These are phyloP conservation scores for Chytriomyces sp. DNA, from an alignment of 192 early-diverging fungal genomes.

Conservation along the genomic window DNA sequence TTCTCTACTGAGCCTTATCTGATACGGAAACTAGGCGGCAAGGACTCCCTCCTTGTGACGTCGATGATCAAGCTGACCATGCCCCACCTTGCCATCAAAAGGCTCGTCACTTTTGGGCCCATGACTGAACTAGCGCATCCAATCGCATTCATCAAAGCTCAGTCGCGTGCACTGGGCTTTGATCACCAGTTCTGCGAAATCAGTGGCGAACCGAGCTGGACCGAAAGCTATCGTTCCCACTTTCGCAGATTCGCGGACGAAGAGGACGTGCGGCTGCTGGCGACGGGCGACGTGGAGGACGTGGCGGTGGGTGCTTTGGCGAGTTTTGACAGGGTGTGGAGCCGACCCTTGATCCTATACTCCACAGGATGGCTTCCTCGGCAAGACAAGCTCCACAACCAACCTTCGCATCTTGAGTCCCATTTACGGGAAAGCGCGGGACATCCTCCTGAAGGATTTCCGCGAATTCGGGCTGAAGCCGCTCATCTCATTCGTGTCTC, in stretches of 20 bases:
- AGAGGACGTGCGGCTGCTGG: not conserved
- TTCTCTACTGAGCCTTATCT: too few relatives aligned
- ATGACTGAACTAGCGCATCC: slow-evolving; percentile 6
- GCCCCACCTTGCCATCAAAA: not conserved
- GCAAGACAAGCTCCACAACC: not conserved
- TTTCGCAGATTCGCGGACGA: slow-evolving; percentile 1
- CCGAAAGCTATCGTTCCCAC: not conserved
- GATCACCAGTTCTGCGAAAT: not conserved
- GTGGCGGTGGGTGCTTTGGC: not conserved
- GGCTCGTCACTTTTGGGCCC: slow-evolving; percentile 16
- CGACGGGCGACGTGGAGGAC: slow-evolving; percentile 19
- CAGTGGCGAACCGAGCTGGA: not conserved
- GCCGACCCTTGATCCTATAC: not conserved
- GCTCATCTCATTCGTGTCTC: slow-evolving; percentile 6
- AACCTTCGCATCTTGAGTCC: slow-evolving; percentile 12
- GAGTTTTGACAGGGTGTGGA: not conserved
- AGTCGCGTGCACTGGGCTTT: slow-evolving; percentile 7
- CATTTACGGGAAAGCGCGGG: not conserved
- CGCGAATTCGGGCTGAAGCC: not conserved
- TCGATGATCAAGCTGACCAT: not conserved
- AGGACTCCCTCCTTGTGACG: slow-evolving; percentile 8
- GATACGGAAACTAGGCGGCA: too few relatives aligned
- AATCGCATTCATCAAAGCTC: slow-evolving; percentile 7
- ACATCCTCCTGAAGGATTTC: not conserved
- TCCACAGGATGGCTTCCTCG: slow-evolving; percentile 2